Evolutionary conservation across 2,329 filamentous ascomycete genomes (phyloP), one percentile per base, ranked within the genome.

Genomic region (Aspergillus novoparasiticus): DNA sequence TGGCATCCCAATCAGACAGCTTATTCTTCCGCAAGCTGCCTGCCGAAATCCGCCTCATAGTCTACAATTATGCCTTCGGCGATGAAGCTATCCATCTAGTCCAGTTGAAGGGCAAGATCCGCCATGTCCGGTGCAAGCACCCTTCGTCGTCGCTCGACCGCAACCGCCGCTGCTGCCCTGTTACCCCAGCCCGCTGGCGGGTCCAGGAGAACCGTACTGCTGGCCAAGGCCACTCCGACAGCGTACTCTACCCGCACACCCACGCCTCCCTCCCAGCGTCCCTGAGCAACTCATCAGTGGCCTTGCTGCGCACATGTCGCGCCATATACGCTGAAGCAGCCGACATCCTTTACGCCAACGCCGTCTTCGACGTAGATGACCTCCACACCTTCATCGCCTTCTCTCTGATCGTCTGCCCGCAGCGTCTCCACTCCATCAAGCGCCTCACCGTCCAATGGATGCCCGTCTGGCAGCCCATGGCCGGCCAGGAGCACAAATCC

Each of bases 301-400:
- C 72, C 1, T 70, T 79, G 0, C 69, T 79, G 8, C 71, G 71
- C 23, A 71, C 72, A 36, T 78, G 76, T 57, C 75, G 73, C 5
- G 62, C 71, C n/a, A 71, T 79, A 64, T 75, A 78, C 66, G 66
- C 70, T 59, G 77, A 79, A 58, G 68, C 76, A 1, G 66, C 70
- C 9, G 60, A 68, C 3, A 62, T 74, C 6, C 69, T 74, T 4
- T 79, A 79, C 64, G 55, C 59, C 21, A 62, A 66, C n/a, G 59
- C 71, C 2, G 64, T 64, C 26, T 78, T 79, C 58, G 76, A 79
- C 58, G 71, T 76, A 9, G 75, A 77, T 50, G 75, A 78, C 64
- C 66, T 79, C 3, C 72, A 75, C 59, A 77, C 76, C 23, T 78
- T 78, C 60, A 68, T 78, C 19, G 71, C 73, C 6, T 78, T 79